Evolutionary conservation across 1,139 yeast species (phyloP), one percentile per base, ranked within the genome.

Genomic region (Chernovozyma sophiae-reginae): DNA sequence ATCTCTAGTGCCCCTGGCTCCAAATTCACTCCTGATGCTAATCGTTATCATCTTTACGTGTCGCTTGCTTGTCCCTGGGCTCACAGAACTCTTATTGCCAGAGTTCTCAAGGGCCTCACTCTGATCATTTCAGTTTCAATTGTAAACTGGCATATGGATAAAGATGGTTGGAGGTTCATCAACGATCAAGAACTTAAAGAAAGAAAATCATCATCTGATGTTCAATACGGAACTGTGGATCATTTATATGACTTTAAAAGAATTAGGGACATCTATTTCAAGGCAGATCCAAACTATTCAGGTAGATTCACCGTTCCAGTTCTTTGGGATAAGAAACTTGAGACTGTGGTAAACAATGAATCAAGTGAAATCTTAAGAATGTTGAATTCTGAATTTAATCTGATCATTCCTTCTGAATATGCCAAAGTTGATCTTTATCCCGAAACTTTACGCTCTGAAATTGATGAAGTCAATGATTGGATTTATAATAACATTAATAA

Each of bases 21-120:
- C 31, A 62, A 72, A 43, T 83, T 80, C 53, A 67, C 80, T 14
- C 85, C 96, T 0, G 97, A 86, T 52, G 72, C 74, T 35, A 78
- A 77, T 43, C 73, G 97, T 51, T 90, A 90, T 58, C 96, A 90
- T 62, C 74, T 90, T 42, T 90, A 86, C 52, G 95, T 89, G 16
- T 82, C 94, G 1, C 66, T 70, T 37, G 96, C 96, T 2, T 90
- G 97, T 62, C 97, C 97, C 3, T 90, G 96, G 87, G 97, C 97
- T 1, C 96, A 87, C 55, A 75, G 97, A 44, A 79, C 94, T 0
- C 67, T 90, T 47, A 81, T 89, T 41, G 72, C 83, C 6, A 67
- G 97, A 37, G 62, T 72, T n/a, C 69, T 90, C 47, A 89, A 89
- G 64, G 96, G 96, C 2, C 69, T 92, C 46, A 63, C 75, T 7